A percentile compares a stretch with the other conserved stretches of the same genome.
Evolutionary conservation across 2,329 filamentous ascomycete species (phyloP).

Genomic region (Metarhizium rileyi): DNA sequence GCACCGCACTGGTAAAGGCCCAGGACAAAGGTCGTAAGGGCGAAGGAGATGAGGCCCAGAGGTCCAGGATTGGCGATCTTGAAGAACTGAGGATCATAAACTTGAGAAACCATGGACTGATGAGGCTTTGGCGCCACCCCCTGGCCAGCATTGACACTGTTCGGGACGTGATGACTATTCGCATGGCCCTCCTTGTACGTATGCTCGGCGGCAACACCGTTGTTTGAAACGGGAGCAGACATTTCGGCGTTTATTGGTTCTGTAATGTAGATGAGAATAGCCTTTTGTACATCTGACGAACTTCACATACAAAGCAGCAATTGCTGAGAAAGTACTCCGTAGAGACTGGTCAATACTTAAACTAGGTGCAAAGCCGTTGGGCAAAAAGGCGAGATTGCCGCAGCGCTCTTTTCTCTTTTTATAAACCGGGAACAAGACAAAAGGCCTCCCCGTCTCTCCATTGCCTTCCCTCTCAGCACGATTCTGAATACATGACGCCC

Average conservation of each 20-base stretch:
- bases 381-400: too few species aligned
- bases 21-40: conserved; percentile 54
- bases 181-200: conserved; percentile 6
- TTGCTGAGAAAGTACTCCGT: background rate
- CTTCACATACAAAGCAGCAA: background rate
- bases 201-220: conserved; percentile 1
- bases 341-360: too few species aligned
- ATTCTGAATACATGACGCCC: background rate
- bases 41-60: conserved; percentile 52
- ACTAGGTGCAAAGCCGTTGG: background rate
- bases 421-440: background rate
- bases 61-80: conserved; percentile 51
- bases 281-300: background rate
- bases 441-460: background rate
- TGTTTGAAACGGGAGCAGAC: background rate
- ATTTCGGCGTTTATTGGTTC: background rate
- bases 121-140: conserved; percentile 14
- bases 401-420: background rate
- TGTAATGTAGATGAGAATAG: background rate
- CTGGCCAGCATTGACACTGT: background rate
- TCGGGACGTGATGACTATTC: background rate
- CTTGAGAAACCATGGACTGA: conserved; percentile 26
- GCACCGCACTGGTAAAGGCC: conserved; percentile 35
- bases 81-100: conserved; percentile 22
- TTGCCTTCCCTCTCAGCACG: background rate